Evolutionary conservation across 139 green algal species (phyloP).

Genomic region (Medakamo hakoo): DNA sequence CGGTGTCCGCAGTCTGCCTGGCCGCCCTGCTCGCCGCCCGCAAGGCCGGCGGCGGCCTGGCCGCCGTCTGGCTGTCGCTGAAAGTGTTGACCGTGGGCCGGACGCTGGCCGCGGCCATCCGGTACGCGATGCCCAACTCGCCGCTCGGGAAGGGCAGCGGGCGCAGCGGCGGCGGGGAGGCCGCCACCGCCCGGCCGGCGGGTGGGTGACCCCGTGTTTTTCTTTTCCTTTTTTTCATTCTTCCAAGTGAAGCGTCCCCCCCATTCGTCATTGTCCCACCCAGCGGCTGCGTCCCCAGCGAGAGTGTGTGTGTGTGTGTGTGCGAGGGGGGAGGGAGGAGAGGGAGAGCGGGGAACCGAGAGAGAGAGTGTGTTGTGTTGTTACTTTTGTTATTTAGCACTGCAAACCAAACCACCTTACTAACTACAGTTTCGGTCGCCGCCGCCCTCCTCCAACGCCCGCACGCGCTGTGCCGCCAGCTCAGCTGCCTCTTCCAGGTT

Average conservation of each 20-base stretch:
- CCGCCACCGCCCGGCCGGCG: background rate
- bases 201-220: background rate
- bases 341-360: no score
- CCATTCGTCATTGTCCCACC: no score
- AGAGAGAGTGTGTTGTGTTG: no score
- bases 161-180: background rate
- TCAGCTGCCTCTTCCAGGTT: conserved; percentile 6
- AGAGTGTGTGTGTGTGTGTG: no score
- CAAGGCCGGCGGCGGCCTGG: conserved; percentile 1
- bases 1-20: conserved; percentile 6
- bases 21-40: conserved; percentile 3
- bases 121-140: background rate
- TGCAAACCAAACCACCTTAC: no score
- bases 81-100: conserved; percentile 13
- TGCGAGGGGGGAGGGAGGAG: no score
- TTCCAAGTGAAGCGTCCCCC: no score
- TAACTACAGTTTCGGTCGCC: no score
- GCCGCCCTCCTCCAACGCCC: conserved; percentile 2
- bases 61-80: conserved; percentile 13
- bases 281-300: no score
- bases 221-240: background rate
- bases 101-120: background rate
- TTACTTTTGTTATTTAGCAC: no score
- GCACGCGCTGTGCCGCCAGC: conserved; percentile 1
- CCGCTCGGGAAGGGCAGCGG: background rate